phyloP scores from a whole-genome alignment of 768 basidiomycete species.

The Sutorius australiensis region DNA sequence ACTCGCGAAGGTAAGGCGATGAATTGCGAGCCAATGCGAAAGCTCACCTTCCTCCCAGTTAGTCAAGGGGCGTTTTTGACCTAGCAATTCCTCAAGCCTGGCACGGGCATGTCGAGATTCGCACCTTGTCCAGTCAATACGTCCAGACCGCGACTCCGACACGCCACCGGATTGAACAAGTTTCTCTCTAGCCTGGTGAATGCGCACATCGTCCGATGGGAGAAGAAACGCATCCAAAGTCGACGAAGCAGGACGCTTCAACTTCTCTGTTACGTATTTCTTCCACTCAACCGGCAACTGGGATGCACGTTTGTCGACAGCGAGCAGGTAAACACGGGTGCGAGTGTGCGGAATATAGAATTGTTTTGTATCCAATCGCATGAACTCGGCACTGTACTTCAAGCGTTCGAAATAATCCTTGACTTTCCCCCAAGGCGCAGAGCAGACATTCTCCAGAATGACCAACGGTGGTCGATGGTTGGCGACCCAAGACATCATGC shows the following conservation, averaged over 20 bases:
- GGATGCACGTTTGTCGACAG: constrained; percentile 62
- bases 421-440: constrained; percentile 84
- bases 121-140: constrained; percentile 89
- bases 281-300: constrained; percentile 68
- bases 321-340: constrained; percentile 83
- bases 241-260: constrained; percentile 82
- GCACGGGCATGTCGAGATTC: constrained; percentile 89
- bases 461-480: constrained; percentile 88
- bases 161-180: constrained; percentile 66
- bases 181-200: constrained; percentile 83
- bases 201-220: constrained; percentile 85
- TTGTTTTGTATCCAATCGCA: constrained; percentile 78
- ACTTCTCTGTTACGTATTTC: constrained; percentile 49
- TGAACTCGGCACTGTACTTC: constrained; percentile 67
- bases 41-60: constrained; percentile 85
- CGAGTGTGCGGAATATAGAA: constrained; percentile 96
- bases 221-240: constrained; percentile 91
- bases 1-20: not conserved
- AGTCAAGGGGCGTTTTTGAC: constrained; percentile 80
- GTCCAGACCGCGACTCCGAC: constrained; percentile 63
- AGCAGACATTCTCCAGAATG: constrained; percentile 91
- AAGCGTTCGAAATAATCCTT: constrained; percentile 68
- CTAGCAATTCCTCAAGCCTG: constrained; percentile 77
- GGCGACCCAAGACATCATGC: constrained; percentile 91
- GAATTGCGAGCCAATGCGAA: not conserved